Evolutionary conservation across 768 basidiomycete genomes (phyloP).

Genomic region (Russula lepida): DNA sequence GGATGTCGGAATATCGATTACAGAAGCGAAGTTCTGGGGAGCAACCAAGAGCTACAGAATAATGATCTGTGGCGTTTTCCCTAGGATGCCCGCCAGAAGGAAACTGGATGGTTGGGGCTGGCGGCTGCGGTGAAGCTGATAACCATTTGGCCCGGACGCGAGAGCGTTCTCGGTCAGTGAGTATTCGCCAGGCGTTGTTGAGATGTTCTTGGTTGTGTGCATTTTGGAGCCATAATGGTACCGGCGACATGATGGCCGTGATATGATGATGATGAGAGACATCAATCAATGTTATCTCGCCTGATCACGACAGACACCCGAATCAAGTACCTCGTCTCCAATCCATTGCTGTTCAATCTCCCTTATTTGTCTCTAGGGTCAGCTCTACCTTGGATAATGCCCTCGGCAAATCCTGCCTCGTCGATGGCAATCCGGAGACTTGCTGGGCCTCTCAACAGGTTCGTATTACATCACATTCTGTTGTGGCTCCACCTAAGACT

Average conservation of each 20-base stretch:
- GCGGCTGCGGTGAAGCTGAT: slow-evolving; percentile 22
- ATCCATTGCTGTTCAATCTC: background rate
- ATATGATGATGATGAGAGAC: background rate
- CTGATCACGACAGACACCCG: slow-evolving; percentile 20
- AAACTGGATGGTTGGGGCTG: slow-evolving; percentile 10
- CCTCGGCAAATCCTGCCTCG: slow-evolving; percentile 24
- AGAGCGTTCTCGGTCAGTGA: slow-evolving; percentile 34
- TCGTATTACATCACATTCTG: background rate
- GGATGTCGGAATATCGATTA: slow-evolving; percentile 69
- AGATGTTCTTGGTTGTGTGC: slow-evolving; percentile 25
- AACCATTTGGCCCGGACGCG: slow-evolving; percentile 27
- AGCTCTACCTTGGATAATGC: slow-evolving; percentile 28
- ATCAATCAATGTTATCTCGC: slow-evolving; percentile 6
- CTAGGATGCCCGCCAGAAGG: slow-evolving; percentile 21
- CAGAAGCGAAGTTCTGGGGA: slow-evolving; percentile 35
- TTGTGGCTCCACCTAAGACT: background rate
- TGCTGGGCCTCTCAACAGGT: slow-evolving; percentile 21
- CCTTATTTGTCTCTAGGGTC: slow-evolving; percentile 19
- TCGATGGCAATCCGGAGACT: slow-evolving; percentile 26
- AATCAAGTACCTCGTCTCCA: slow-evolving; percentile 11
- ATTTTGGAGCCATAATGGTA: slow-evolving; percentile 25
- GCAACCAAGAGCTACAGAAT: slow-evolving; percentile 47
- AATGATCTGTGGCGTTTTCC: slow-evolving; percentile 34
- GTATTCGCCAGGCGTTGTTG: slow-evolving; percentile 28
- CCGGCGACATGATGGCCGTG: slow-evolving; percentile 4